phyloP scores from a whole-genome alignment of 257 asterid species.

The Jaltomata sinuosa region DNA sequence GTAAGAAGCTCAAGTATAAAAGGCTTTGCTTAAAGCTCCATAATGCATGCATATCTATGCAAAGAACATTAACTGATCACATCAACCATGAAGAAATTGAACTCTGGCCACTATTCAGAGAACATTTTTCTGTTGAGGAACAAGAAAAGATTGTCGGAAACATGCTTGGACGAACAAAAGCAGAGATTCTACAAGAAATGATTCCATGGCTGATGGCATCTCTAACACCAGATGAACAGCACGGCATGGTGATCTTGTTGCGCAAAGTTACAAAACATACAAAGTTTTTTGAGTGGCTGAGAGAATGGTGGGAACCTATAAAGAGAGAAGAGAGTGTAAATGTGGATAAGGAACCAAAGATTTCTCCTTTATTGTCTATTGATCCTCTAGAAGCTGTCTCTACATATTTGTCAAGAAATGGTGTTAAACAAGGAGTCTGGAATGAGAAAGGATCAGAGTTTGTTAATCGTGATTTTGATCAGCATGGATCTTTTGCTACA shows the following conservation, averaged over 20 bases:
- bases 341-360: conserved; percentile 27
- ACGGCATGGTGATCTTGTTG: conserved; percentile 48
- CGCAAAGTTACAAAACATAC: conserved; percentile 51
- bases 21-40: conserved; percentile 55
- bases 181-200: conserved; percentile 57
- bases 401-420: conserved; percentile 40
- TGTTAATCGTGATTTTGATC: conserved; percentile 5
- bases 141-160: conserved; percentile 69
- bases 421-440: conserved; percentile 14
- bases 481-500: conserved; percentile 21
- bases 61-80: conserved; percentile 59
- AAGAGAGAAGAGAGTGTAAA: conserved; percentile 23
- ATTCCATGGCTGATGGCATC: conserved; percentile 75
- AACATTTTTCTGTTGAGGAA: conserved; percentile 57
- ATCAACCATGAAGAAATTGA: conserved; percentile 64
- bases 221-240: conserved; percentile 54
- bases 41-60: conserved; percentile 55
- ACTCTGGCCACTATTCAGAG: conserved; percentile 56
- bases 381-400: conserved; percentile 65
- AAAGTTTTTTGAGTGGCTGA: conserved; percentile 66
- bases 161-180: conserved; percentile 62
- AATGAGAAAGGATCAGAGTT: conserved; percentile 8
- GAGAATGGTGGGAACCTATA: conserved; percentile 85
- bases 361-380: conserved; percentile 26
- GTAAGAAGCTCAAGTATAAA: conserved; percentile 19